phyloP scores from a whole-genome alignment of 257 asterid species.

The Linaria vulgaris region DNA sequence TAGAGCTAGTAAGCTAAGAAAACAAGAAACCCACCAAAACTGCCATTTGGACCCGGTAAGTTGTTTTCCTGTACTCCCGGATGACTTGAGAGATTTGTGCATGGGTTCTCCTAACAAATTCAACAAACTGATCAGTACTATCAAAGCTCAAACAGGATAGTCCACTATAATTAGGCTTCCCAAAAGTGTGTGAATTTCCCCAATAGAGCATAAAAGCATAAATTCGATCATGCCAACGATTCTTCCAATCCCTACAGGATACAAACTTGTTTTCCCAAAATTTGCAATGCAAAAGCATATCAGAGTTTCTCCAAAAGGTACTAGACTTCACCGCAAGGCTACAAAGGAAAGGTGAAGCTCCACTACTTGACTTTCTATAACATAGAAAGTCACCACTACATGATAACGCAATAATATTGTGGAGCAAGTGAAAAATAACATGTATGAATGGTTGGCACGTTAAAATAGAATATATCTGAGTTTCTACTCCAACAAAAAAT shows the following conservation, averaged over 20 bases:
- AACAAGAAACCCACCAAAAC: conserved; percentile 59
- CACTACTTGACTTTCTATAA: too few species aligned
- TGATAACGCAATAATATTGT: neutral
- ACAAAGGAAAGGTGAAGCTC: neutral
- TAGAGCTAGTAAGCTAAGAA: conserved; percentile 11
- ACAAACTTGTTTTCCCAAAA: neutral
- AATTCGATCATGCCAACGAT: neutral
- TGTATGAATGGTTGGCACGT: neutral
- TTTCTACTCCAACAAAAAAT: conserved; percentile 3
- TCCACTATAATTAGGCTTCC: neutral
- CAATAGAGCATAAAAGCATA: conserved; percentile 1
- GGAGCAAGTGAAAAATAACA: neutral
- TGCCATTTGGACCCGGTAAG: conserved; percentile 86
- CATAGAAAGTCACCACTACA: neutral
- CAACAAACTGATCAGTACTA: conserved; percentile 17
- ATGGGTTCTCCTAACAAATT: conserved; percentile 79
- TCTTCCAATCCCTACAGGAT: neutral
- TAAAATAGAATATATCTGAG: conserved; percentile 1
- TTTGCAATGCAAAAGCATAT: neutral
- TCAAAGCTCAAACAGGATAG: neutral
- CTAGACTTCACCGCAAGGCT: conserved; percentile 11
- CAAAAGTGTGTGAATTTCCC: conserved; percentile 11
- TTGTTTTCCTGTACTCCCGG: conserved; percentile 80
- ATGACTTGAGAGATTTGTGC: conserved; percentile 84
- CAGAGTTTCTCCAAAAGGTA: neutral